Percentiles rank a stretch among this genome's conserved stretches.
phyloP scores from a whole-genome alignment of 768 basidiomycete genomes.

The Podaxis sp. region DNA sequence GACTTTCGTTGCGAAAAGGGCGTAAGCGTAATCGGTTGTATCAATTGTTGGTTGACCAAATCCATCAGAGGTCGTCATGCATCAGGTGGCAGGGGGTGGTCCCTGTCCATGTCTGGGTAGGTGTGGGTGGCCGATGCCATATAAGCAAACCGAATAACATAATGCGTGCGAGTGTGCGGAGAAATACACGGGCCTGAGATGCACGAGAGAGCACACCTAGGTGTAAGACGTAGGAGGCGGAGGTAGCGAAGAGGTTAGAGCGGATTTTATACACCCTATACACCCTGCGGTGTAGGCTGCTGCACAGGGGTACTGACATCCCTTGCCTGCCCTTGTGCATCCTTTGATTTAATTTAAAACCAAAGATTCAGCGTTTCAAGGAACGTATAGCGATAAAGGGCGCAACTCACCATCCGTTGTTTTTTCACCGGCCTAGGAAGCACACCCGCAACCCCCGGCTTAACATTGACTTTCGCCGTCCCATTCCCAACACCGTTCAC shows the following conservation, averaged over 20 bases:
- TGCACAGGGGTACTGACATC: conserved; percentile 56
- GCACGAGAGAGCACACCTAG: not conserved
- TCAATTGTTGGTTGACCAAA: not conserved
- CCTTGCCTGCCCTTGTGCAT: conserved; percentile 61
- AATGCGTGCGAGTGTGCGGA: not conserved
- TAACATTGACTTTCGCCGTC: conserved; percentile 43
- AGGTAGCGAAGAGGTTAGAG: not conserved
- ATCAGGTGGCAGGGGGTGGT: not conserved
- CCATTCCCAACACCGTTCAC: conserved; percentile 34
- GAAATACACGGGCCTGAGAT: not conserved
- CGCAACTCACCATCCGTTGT: conserved; percentile 61
- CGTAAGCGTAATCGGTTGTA: not conserved
- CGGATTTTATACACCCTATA: conserved; percentile 53
- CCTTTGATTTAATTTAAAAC: conserved; percentile 33
- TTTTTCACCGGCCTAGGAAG: conserved; percentile 75
- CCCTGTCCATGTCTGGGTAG: not conserved
- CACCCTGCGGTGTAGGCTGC: conserved; percentile 73
- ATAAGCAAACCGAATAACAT: not conserved
- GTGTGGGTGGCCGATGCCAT: not conserved
- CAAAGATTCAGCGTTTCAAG: conserved; percentile 1
- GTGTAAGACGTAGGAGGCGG: not conserved
- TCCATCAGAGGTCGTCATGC: not conserved
- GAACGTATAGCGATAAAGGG: conserved; percentile 1
- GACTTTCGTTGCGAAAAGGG: not conserved
- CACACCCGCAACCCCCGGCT: conserved; percentile 55